Percentiles rank a stretch among this genome's conserved stretches.
These are phyloP conservation scores for Musa acuminata DNA, from an alignment of 176 grass and related monocot genomes.

Conservation along the genomic window DNA sequence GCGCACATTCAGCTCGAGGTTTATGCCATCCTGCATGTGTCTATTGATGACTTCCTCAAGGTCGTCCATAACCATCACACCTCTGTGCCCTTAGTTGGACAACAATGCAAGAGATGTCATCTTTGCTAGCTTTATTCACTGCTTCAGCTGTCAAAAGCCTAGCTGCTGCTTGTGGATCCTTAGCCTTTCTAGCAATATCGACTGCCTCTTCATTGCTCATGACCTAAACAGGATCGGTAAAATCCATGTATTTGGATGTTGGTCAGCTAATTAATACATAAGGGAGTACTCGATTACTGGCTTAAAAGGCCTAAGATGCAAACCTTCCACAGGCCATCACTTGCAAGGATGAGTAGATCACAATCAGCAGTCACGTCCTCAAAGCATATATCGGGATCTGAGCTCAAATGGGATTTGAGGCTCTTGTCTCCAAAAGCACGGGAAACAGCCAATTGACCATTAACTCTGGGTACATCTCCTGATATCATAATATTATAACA, in stretches of 20 bases:
- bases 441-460: constrained; percentile 15
- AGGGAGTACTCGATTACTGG: no score
- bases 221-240: not conserved
- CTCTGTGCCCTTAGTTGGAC: not conserved
- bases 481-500: not conserved
- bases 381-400: constrained; percentile 6
- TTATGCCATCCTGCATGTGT: not conserved
- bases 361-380: constrained; percentile 1
- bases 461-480: constrained; percentile 23
- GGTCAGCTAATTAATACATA: not conserved
- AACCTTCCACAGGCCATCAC: constrained; percentile 21
- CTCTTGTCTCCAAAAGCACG: constrained; percentile 19
- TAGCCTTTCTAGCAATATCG: not conserved
- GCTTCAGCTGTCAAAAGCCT: constrained; percentile 8
- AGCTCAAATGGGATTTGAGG: constrained; percentile 17
- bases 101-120: constrained; percentile 22
- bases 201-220: constrained; percentile 22
- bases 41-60: not conserved
- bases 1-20: not conserved
- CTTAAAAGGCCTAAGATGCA: not conserved
- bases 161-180: constrained; percentile 14
- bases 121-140: constrained; percentile 16
- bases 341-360: constrained; percentile 13
- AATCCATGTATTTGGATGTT: not conserved
- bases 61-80: no score